Evolutionary conservation across 139 green algal genomes (phyloP).

Genomic region (Spirogloea muscicola): DNA sequence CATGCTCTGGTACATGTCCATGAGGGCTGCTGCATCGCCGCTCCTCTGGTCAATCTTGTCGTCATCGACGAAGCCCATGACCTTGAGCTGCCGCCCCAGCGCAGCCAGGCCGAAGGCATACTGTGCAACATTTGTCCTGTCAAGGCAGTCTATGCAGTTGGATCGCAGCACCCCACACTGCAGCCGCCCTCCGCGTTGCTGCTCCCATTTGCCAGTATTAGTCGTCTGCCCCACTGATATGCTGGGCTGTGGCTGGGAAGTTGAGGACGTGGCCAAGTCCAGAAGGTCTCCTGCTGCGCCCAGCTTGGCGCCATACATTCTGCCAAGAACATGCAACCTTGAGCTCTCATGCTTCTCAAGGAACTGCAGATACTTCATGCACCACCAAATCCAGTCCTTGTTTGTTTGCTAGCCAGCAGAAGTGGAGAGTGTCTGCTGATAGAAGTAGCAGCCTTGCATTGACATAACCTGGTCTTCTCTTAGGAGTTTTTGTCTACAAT

Average conservation of each 20-base stretch:
- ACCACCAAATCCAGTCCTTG: not conserved
- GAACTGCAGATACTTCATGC: not conserved
- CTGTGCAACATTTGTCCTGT: conserved; percentile 94
- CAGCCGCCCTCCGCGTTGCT: conserved; percentile 32
- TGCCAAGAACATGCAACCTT: no score
- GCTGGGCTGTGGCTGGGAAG: no score
- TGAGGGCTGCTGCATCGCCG: conserved; percentile 66
- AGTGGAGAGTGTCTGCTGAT: no score
- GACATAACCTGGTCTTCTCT: no score
- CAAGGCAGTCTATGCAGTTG: conserved; percentile 98
- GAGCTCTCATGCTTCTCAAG: not conserved
- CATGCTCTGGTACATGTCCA: conserved; percentile 86
- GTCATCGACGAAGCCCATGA: conserved; percentile 25
- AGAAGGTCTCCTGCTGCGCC: no score
- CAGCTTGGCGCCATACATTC: no score
- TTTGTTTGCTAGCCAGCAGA: no score
- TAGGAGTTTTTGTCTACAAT: no score
- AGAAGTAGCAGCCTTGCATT: no score
- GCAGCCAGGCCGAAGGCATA: conserved; percentile 72
- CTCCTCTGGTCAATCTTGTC: conserved; percentile 50
- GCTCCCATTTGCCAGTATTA: not conserved
- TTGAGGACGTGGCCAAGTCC: no score
- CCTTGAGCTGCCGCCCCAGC: conserved; percentile 65
- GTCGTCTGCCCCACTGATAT: no score
- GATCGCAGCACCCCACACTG: conserved; percentile 57